These are phyloP conservation scores for Curvularia hawaiiensis DNA, from an alignment of 2,329 filamentous ascomycete species.

Conservation along the genomic window DNA sequence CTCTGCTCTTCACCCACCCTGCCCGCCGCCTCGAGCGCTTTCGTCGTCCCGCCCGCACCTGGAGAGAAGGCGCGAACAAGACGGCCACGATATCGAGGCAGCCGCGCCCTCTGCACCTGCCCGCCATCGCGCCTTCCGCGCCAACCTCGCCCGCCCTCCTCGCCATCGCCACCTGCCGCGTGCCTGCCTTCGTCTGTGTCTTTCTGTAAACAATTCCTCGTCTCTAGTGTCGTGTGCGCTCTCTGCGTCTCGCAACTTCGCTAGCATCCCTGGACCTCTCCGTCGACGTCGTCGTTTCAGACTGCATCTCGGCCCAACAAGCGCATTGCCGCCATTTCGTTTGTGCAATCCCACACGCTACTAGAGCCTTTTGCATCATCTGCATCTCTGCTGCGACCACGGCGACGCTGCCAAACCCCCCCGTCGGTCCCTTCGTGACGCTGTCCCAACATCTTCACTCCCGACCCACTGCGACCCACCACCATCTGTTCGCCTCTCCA, in stretches of 20 bases:
- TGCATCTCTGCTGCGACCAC: conserved; percentile 17
- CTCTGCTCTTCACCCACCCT: background rate
- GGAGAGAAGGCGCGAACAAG: background rate
- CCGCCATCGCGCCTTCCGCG: conserved; percentile 16
- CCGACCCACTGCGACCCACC: conserved; percentile 16
- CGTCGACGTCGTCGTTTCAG: conserved; percentile 41
- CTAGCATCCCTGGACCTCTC: conserved; percentile 18
- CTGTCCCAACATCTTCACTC: conserved; percentile 7
- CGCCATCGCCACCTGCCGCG: conserved; percentile 7
- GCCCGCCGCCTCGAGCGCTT: too few species aligned
- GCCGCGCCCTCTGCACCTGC: conserved; percentile 13
- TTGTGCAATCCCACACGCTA: conserved; percentile 26
- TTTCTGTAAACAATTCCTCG: conserved; percentile 10
- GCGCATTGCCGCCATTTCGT: conserved; percentile 24
- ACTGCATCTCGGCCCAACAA: conserved; percentile 33
- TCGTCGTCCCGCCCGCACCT: background rate
- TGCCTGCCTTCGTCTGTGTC: conserved; percentile 8
- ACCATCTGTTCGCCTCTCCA: conserved; percentile 9
- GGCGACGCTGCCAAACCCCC: conserved; percentile 5
- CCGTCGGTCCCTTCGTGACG: background rate
- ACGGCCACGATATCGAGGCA: background rate
- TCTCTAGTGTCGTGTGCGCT: conserved; percentile 7
- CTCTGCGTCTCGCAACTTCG: conserved; percentile 12
- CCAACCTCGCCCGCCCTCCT: background rate
- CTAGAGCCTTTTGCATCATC: conserved; percentile 11